phyloP scores from a whole-genome alignment of 495 filamentous ascomycete genomes.

The Daldinia vernicosa region DNA sequence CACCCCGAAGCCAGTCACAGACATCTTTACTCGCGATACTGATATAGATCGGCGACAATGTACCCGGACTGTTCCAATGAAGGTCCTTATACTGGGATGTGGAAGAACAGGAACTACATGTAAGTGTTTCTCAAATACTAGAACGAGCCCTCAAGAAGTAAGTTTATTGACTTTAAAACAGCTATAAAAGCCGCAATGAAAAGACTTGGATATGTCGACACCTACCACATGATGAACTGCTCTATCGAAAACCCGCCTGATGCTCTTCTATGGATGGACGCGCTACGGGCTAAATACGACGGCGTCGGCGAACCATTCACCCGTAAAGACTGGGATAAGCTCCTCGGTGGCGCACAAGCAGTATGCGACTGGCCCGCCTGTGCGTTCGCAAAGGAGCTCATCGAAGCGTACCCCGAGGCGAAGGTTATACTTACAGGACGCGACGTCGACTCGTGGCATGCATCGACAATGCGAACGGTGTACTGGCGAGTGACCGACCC shows the following conservation, averaged over 20 bases:
- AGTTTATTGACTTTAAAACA: constrained; percentile 29
- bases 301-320: constrained; percentile 65
- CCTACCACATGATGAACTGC: constrained; percentile 76
- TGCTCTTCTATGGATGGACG: constrained; percentile 72
- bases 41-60: constrained; percentile 70
- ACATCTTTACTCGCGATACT: constrained; percentile 64
- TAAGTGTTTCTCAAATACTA: constrained; percentile 47
- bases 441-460: constrained; percentile 60
- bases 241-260: constrained; percentile 73
- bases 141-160: background rate
- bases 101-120: constrained; percentile 74
- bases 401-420: constrained; percentile 74
- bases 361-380: constrained; percentile 74
- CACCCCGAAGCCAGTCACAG: constrained; percentile 46
- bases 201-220: constrained; percentile 67
- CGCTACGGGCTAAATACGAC: constrained; percentile 70
- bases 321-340: constrained; percentile 72
- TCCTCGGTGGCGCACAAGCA: constrained; percentile 68
- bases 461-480: constrained; percentile 56
- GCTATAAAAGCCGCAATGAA: constrained; percentile 69
- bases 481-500: constrained; percentile 64
- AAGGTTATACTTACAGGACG: constrained; percentile 72
- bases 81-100: constrained; percentile 69
- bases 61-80: constrained; percentile 71
- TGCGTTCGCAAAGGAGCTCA: constrained; percentile 72